Base-by-base conservation (phyloP, 345 rosid species). In the Gossypium sturtianum region DNA sequence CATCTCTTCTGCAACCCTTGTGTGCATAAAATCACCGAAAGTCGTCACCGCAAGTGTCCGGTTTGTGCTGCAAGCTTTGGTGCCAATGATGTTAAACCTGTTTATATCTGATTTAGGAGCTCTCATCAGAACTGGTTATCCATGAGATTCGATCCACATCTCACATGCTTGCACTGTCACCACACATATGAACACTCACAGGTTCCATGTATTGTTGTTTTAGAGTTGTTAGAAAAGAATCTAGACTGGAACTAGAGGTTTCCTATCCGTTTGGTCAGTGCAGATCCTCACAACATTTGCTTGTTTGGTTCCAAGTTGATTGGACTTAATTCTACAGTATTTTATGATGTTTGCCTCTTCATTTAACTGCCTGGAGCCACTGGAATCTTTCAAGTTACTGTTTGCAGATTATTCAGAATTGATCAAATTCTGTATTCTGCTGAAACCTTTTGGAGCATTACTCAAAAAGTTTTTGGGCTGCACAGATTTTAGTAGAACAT, bases 1-100 rank as follows among this genome's bases (percentile, higher is more conserved):
- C 99, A 96, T 72, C 81, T 96, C 81, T 93, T 93, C 87, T 96
- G 99, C 90, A 89, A 83, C 67, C 83, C 88, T 59, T 96, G 99
- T 78, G 87, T 96, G 29, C 97, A 89, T 77, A 93, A 81, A 81
- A 82, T 90, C 63, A 77, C 76, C 12, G 97, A 82, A 86, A 88
- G 86, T 67, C 90, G 98, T 34, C 97, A 91, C 58, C 89, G 97
- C 73, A 96, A 93, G 80, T 96, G 99, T 78, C 98, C 97, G 7
- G 83, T 80, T 3, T 96, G 99, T 75, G 81, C 88, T 17, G 85
- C 91, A 56, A 93, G 92, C 85, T 93, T 96, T 66, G 95, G 99
- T 65, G 81, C 84, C n/a, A 96, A 96, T 63, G 98, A 96, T 71
- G 93, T 96, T 56, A 96, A 90, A 73, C 97, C 97, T 79, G 97